Evolutionary conservation across 768 basidiomycete genomes (phyloP), one percentile per base, ranked within the genome.

Genomic region (Naganishia randhawae): DNA sequence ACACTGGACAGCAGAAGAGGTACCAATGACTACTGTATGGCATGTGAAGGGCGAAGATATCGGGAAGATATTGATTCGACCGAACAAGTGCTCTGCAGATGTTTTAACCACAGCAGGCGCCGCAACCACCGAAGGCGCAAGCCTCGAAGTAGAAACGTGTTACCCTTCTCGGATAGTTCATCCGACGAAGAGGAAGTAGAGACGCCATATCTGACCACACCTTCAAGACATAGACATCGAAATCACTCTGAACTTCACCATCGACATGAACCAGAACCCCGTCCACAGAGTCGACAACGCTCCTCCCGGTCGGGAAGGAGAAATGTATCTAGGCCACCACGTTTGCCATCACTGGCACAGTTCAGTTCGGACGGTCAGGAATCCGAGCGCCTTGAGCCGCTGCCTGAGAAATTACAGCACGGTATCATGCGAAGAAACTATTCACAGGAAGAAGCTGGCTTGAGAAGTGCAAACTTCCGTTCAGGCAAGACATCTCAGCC

Each of bases 121-220:
- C 39, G n/a, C n/a, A n/a, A 11, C 32, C 54, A 37, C 22, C 54
- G 35, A 22, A 22, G 35, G 11, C 54, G 35, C n/a, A 33, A 55
- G 7, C 54, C n/a, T 9, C n/a, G 35, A 11, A 25, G 14, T 25
- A 25, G 29, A 29, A 29, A 11, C 16, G 22, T 25, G 6, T 5
- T 4, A 7, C 9, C 57, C 37, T 61, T 29, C 37, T 42, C 57
- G 17, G 37, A 61, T 14, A 61, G 57, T 29, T 41, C 57, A 25
- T 61, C 57, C 9, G 57, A 61, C n/a, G 57, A 42, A n/a, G 57
- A 61, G 2, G 37, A 42, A 5, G 37, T 22, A 25, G 37, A 61
- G 2, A 19, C 27, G 9, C 11, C 19, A 14, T 42, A 61, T 39
- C 16, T 42, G 3, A 48, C n/a, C 7, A 48, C 7, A 1, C 25